A percentile compares a stretch with the other conserved stretches of the same genome.
These are phyloP conservation scores for Monascus purpureus DNA, from an alignment of 495 filamentous ascomycete genomes.

Conservation along the genomic window DNA sequence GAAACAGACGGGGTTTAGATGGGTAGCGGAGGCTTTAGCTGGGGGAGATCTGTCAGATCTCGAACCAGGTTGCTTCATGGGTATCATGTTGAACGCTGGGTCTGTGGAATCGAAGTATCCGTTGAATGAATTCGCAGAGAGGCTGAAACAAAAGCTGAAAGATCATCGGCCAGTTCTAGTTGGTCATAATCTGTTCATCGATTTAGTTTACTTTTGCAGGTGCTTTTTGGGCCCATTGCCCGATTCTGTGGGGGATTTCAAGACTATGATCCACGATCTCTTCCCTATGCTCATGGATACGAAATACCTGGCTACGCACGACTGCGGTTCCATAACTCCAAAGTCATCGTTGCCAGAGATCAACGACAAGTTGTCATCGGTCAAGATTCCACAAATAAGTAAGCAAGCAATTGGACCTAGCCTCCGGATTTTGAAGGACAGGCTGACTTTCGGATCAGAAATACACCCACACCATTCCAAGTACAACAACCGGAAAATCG, in stretches of 20 bases:
- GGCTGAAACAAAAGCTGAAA: slow-evolving; percentile 25
- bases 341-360: slow-evolving; percentile 37
- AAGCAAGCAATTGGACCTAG: slow-evolving; percentile 3
- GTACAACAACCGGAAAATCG: slow-evolving; percentile 25
- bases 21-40: slow-evolving; percentile 54
- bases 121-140: slow-evolving; percentile 11
- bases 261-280: slow-evolving; percentile 31
- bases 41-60: slow-evolving; percentile 43
- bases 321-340: slow-evolving; percentile 35
- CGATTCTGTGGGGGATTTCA: slow-evolving; percentile 44
- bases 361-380: slow-evolving; percentile 21
- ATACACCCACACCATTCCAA: slow-evolving; percentile 30
- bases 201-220: slow-evolving; percentile 56
- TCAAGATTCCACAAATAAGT: slow-evolving; percentile 34
- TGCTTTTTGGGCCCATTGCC: slow-evolving; percentile 59
- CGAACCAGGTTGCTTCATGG: slow-evolving; percentile 24
- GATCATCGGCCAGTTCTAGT: slow-evolving; percentile 42
- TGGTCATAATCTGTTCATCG: slow-evolving; percentile 66
- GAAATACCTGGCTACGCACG: slow-evolving; percentile 55
- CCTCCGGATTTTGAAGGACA: not conserved
- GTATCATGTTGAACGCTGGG: slow-evolving; percentile 15
- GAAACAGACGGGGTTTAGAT: slow-evolving; percentile 47
- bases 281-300: slow-evolving; percentile 68
- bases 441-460: slow-evolving; percentile 6
- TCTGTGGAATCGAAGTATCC: slow-evolving; percentile 27